Evolutionary conservation across 257 asterid species (phyloP).

Genomic region (Petunia axillaris): DNA sequence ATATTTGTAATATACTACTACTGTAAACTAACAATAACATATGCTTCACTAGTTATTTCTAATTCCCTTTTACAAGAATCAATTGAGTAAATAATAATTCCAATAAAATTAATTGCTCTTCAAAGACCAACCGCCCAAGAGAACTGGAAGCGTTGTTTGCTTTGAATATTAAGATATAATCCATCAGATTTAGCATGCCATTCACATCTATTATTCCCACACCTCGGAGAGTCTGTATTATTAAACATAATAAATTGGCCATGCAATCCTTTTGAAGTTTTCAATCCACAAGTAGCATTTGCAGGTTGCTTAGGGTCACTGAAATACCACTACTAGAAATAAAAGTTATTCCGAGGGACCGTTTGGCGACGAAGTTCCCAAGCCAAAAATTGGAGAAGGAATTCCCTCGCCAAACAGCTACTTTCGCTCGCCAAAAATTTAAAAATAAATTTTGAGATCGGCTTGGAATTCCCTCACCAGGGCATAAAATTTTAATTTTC

Average conservation of each 20-base stretch:
- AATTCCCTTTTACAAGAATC: not conserved
- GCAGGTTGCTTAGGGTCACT: not conserved
- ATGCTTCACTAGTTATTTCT: not conserved
- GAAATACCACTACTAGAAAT: too few species aligned
- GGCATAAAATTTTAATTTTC: too few species aligned
- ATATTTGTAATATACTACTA: too few species aligned
- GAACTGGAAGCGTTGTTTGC: not conserved
- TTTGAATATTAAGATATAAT: not conserved
- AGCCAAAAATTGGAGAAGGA: too few species aligned
- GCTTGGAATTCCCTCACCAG: too few species aligned
- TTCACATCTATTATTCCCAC: constrained; percentile 9
- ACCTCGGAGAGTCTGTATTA: not conserved
- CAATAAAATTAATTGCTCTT: not conserved
- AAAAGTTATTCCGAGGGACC: too few species aligned
- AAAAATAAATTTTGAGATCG: too few species aligned
- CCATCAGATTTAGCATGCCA: constrained; percentile 18
- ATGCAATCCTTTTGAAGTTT: not conserved
- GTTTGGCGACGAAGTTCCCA: too few species aligned
- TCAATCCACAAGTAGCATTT: not conserved
- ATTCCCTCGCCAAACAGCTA: too few species aligned
- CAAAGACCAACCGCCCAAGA: not conserved
- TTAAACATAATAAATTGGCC: constrained; percentile 13
- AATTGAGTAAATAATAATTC: too few species aligned
- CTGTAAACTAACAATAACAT: not conserved
- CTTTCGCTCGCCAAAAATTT: too few species aligned